Conservation (phyloP, 2,329 filamentous ascomycete species). For the Fusarium incarnatum region DNA sequence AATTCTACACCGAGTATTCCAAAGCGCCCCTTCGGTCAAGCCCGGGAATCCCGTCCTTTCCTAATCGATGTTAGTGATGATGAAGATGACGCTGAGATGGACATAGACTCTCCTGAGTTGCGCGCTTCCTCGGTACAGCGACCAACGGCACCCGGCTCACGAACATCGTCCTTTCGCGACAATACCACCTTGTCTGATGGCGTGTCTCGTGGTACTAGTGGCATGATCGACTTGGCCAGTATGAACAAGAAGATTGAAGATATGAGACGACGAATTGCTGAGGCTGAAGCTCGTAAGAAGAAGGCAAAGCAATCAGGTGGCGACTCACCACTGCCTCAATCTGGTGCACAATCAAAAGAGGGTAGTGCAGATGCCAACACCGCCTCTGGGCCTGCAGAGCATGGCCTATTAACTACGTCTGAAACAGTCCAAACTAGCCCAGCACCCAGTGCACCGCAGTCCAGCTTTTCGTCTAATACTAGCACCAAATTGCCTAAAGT, state of each 20-base stretch:
- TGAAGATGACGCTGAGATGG: conserved; percentile 75
- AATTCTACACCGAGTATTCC: conserved; percentile 54
- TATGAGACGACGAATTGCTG: conserved; percentile 69
- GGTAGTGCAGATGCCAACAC: conserved; percentile 39
- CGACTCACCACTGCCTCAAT: conserved; percentile 48
- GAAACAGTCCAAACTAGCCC: conserved; percentile 4
- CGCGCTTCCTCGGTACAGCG: conserved; percentile 52
- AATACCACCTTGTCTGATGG: conserved; percentile 59
- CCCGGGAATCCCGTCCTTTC: conserved; percentile 69
- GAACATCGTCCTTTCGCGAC: conserved; percentile 56
- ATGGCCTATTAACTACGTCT: background rate
- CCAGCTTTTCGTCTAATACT: conserved; percentile 7
- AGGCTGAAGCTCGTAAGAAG: conserved; percentile 68
- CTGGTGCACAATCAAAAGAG: conserved; percentile 44
- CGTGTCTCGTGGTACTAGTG: conserved; percentile 49
- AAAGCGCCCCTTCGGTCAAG: conserved; percentile 73
- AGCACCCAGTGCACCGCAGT: conserved; percentile 14
- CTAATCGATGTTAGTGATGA: conserved; percentile 88
- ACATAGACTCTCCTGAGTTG: conserved; percentile 68
- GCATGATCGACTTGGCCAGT: conserved; percentile 58
- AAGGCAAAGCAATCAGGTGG: conserved; percentile 54
- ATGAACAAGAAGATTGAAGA: conserved; percentile 71
- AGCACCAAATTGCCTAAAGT: conserved; percentile 28
- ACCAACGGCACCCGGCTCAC: conserved; percentile 49
- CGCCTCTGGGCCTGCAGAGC: background rate